These are phyloP conservation scores for Phyllostachys edulis DNA, from an alignment of 176 grass and related monocot genomes.

Conservation along the genomic window DNA sequence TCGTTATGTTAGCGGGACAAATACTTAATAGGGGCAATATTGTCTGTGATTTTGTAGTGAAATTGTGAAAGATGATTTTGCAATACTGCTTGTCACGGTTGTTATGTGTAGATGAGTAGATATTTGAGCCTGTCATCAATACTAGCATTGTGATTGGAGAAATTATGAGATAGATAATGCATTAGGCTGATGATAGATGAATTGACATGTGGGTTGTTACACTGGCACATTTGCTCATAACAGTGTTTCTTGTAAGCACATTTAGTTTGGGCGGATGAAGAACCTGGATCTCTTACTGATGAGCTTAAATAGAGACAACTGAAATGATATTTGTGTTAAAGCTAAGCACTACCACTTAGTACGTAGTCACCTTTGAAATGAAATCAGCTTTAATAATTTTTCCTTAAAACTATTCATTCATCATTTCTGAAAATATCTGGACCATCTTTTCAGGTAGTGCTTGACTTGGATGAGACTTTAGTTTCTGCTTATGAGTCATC, in stretches of 20 bases:
- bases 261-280: not conserved
- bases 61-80: not conserved
- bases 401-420: not conserved
- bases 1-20: not conserved
- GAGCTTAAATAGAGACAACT: constrained; percentile 16
- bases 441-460: constrained; percentile 71
- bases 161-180: constrained; percentile 16
- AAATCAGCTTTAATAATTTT: constrained; percentile 12
- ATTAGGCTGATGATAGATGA: constrained; percentile 6
- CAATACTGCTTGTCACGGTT: not conserved
- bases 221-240: not conserved
- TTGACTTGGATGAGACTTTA: constrained; percentile 98
- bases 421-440: constrained; percentile 31
- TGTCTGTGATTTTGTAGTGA: not conserved
- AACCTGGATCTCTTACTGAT: not conserved
- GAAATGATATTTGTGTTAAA: constrained; percentile 1
- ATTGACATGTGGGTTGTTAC: not conserved
- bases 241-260: not conserved
- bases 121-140: not conserved
- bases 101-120: constrained; percentile 12
- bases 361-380: not conserved
- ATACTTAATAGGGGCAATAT: not conserved
- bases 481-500: constrained; percentile 99
- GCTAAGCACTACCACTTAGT: not conserved
- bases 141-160: not conserved